Evolutionary conservation across 228 moss, liverwort and hornwort genomes (phyloP).

Genomic region (Sphagnum fallax): DNA sequence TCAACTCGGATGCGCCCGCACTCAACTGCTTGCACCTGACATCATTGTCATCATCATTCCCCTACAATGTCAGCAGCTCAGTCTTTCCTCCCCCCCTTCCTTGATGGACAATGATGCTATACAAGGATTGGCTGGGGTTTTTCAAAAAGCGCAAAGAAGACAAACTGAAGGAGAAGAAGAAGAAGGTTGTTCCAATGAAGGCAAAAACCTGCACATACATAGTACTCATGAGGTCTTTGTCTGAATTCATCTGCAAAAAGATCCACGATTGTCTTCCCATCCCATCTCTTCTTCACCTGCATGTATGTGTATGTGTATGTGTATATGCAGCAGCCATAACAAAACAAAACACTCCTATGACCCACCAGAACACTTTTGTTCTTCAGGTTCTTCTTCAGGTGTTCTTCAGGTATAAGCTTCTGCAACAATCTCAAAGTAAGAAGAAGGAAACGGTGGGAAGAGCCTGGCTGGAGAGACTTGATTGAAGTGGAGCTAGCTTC

Average conservation of each 20-base stretch:
- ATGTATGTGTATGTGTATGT: not conserved
- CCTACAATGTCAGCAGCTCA: too few relatives aligned
- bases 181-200: not conserved
- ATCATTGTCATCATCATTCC: constrained; percentile 5
- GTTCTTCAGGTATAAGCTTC: not conserved
- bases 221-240: constrained; percentile 81
- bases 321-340: not conserved
- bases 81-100: too few relatives aligned
- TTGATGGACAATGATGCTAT: too few relatives aligned
- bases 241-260: constrained; percentile 80
- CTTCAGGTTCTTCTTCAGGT: not conserved
- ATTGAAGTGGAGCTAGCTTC: too few relatives aligned
- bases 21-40: constrained; percentile 75
- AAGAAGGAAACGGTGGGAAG: not conserved
- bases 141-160: not conserved
- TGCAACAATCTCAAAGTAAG: not conserved
- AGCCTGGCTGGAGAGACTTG: constrained; percentile 3
- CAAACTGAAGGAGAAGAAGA: not conserved
- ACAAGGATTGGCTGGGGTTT: too few relatives aligned
- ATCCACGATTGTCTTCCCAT: constrained; percentile 78
- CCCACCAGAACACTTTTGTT: not conserved
- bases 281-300: constrained; percentile 90
- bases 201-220: constrained; percentile 33
- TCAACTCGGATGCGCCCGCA: constrained; percentile 80
- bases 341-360: not conserved